Evolutionary conservation across 1,284 basidiomycete species (phyloP).

Genomic region (Cutaneotrichosporon arboriforme): DNA sequence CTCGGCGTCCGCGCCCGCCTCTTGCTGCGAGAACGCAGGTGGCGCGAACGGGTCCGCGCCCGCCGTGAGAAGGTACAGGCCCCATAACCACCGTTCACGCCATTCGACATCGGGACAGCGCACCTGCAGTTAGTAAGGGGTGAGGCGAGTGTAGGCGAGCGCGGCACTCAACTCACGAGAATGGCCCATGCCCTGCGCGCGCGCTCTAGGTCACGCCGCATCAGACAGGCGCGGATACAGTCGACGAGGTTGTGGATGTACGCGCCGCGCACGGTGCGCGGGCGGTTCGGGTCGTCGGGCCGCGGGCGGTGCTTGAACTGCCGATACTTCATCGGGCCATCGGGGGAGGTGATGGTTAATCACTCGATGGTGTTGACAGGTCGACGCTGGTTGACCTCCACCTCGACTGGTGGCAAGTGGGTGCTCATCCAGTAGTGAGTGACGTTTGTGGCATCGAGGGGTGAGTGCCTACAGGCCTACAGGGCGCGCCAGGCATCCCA

Average conservation of each 20-base stretch:
- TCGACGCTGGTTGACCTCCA: background rate
- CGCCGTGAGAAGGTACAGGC: conserved; percentile 48
- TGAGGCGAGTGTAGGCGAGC: background rate
- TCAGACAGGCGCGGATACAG: conserved; percentile 62
- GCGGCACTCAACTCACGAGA: conserved; percentile 50
- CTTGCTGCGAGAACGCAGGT: conserved; percentile 3
- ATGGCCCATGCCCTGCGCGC: conserved; percentile 73
- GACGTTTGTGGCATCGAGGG: too few species aligned
- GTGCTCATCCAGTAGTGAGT: too few species aligned
- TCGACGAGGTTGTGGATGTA: conserved; percentile 44
- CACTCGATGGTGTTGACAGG: background rate
- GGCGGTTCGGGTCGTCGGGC: conserved; percentile 10
- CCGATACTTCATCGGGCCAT: background rate
- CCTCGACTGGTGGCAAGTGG: background rate
- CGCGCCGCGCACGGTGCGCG: conserved; percentile 25
- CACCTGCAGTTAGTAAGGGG: conserved; percentile 26
- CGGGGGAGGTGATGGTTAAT: too few species aligned
- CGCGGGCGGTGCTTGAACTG: conserved; percentile 4
- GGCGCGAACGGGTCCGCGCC: background rate
- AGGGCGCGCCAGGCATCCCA: too few species aligned
- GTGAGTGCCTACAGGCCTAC: too few species aligned
- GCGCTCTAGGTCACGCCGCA: conserved; percentile 60
- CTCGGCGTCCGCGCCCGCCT: conserved; percentile 15
- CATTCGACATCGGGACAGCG: conserved; percentile 76
- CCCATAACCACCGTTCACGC: conserved; percentile 68